Evolutionary conservation across 2,329 filamentous ascomycete species (phyloP).

Genomic region (Diatrype stigma): DNA sequence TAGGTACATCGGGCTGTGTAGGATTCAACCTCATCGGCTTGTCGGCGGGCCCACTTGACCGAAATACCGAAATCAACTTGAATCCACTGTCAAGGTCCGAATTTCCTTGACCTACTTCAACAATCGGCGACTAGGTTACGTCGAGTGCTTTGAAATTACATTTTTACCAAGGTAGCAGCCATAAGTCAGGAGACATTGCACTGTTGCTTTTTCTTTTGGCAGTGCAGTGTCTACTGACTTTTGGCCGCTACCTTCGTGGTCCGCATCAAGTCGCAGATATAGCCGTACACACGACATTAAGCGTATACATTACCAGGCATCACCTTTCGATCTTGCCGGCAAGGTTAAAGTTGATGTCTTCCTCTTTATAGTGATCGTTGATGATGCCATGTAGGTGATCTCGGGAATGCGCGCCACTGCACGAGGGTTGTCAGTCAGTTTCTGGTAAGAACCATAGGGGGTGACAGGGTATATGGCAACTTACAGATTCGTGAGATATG

Average conservation of each 20-base stretch:
- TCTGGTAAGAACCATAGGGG: conserved; percentile 2
- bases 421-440: conserved; percentile 2
- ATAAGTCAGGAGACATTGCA: no score
- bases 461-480: conserved; percentile 25
- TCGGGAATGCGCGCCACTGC: conserved; percentile 37
- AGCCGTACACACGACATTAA: neutral
- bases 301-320: conserved; percentile 4
- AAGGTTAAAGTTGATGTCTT: conserved; percentile 62
- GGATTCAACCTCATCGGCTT: no score
- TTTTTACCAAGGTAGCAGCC: no score
- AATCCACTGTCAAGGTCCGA: no score
- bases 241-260: no score
- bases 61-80: no score
- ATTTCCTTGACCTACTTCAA: no score
- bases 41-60: no score
- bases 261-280: no score
- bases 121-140: neutral
- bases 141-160: neutral
- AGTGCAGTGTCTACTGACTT: no score
- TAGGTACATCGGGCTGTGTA: neutral
- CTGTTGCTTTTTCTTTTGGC: no score
- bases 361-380: conserved; percentile 69
- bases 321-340: conserved; percentile 33
- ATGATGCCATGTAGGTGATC: conserved; percentile 72
- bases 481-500: conserved; percentile 83